These are phyloP conservation scores for Amphicarpaea edgeworthii DNA, from an alignment of 306 rosid species.

Conservation along the genomic window DNA sequence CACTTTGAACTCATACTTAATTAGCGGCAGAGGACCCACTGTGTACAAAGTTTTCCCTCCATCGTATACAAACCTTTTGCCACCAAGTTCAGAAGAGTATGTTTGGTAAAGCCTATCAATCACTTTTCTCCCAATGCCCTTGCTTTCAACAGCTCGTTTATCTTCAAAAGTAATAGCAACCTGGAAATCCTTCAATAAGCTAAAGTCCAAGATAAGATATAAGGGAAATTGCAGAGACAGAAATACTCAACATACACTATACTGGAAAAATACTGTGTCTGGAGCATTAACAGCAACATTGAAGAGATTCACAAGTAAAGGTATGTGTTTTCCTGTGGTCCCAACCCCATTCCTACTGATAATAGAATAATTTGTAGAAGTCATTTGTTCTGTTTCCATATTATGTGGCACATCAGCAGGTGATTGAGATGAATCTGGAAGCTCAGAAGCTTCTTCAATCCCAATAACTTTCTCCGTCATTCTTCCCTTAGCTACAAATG, in stretches of 20 bases:
- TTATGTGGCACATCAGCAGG: constrained; percentile 42
- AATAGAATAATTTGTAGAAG: constrained; percentile 56
- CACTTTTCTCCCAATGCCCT: constrained; percentile 76
- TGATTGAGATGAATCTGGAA: constrained; percentile 47
- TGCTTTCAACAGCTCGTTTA: constrained; percentile 62
- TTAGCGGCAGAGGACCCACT: constrained; percentile 73
- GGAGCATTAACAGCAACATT: constrained; percentile 61
- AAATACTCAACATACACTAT: constrained; percentile 63
- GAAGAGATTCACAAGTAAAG: constrained; percentile 73
- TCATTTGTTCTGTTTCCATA: constrained; percentile 46
- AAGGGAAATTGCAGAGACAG: constrained; percentile 24
- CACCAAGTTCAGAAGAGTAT: constrained; percentile 69
- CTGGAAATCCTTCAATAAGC: constrained; percentile 54
- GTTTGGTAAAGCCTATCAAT: constrained; percentile 73
- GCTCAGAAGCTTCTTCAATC: constrained; percentile 48
- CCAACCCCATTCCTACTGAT: constrained; percentile 70
- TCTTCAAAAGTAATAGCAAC: constrained; percentile 74
- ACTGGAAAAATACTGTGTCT: constrained; percentile 84
- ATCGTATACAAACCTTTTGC: constrained; percentile 75
- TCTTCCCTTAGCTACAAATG: constrained; percentile 24
- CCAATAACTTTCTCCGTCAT: constrained; percentile 51
- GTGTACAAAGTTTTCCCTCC: constrained; percentile 81
- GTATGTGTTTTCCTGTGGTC: constrained; percentile 57
- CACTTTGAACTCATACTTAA: constrained; percentile 66
- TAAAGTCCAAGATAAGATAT: constrained; percentile 12